phyloP scores from a whole-genome alignment of 306 rosid species.

The Quercus robur region DNA sequence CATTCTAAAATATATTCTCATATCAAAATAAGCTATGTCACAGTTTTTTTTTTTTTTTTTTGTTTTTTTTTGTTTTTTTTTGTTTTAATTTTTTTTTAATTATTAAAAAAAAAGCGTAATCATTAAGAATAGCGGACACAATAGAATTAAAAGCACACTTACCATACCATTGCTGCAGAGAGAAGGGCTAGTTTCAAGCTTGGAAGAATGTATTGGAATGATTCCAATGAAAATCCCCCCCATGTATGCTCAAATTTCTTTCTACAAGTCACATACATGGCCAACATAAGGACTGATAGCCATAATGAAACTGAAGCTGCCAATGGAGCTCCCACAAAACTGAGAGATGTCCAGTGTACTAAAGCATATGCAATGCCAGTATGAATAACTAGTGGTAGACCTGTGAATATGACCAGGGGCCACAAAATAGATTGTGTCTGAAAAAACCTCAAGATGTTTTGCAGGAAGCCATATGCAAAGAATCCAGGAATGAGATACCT shows the following conservation, averaged over 20 bases:
- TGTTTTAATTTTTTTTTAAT: no score
- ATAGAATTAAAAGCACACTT: constrained; percentile 17
- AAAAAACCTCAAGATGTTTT: no score
- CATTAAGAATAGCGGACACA: background rate
- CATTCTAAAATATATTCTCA: no score
- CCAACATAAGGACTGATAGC: constrained; percentile 45
- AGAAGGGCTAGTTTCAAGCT: constrained; percentile 67
- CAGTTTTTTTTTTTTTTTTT: no score
- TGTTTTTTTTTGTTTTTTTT: no score
- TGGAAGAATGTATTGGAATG: constrained; percentile 32
- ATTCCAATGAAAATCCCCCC: constrained; percentile 60
- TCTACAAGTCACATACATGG: constrained; percentile 31
- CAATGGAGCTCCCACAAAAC: constrained; percentile 64
- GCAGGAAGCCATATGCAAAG: no score
- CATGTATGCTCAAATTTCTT: constrained; percentile 55
- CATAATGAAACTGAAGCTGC: constrained; percentile 62
- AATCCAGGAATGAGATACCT: no score
- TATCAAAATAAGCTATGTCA: no score
- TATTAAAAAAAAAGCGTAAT: background rate
- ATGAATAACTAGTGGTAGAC: no score
- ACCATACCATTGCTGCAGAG: constrained; percentile 82
- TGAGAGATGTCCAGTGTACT: constrained; percentile 40
- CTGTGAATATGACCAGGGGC: no score
- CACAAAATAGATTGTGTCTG: no score
- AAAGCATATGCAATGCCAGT: constrained; percentile 34